Conservation (phyloP, 2,329 filamentous ascomycete genomes). For the Sporothrix brunneoviolacea region DNA sequence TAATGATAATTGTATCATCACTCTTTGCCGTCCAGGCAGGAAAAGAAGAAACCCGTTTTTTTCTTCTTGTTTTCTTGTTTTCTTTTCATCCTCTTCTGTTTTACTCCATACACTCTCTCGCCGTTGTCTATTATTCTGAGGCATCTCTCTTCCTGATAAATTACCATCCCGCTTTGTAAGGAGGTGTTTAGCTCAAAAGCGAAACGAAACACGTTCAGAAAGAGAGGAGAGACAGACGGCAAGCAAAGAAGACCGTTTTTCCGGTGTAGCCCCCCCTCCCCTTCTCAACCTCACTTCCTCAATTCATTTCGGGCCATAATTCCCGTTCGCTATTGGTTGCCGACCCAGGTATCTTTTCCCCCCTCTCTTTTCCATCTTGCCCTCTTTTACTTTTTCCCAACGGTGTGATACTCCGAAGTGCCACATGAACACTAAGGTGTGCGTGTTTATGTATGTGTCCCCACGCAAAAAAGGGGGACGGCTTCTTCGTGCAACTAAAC, state of each 20-base stretch:
- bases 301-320: no score
- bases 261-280: no score
- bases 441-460: not conserved
- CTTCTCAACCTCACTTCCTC: no score
- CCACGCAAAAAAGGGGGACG: no score
- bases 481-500: no score
- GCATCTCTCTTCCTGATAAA: not conserved
- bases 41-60: not conserved
- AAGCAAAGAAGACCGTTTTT: no score
- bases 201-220: not conserved
- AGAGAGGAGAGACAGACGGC: not conserved
- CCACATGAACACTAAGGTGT: not conserved
- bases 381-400: not conserved
- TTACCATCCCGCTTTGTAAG: not conserved
- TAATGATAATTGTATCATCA: conserved; percentile 2
- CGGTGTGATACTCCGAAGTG: conserved; percentile 2
- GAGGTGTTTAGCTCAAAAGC: not conserved
- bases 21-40: not conserved
- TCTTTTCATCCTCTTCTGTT: no score
- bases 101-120: no score
- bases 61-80: not conserved
- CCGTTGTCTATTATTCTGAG: no score
- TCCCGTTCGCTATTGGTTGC: no score
- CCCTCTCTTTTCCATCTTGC: no score
- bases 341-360: no score